Evolutionary conservation across 768 basidiomycete species (phyloP).

Genomic region (Trametes gibbosa): DNA sequence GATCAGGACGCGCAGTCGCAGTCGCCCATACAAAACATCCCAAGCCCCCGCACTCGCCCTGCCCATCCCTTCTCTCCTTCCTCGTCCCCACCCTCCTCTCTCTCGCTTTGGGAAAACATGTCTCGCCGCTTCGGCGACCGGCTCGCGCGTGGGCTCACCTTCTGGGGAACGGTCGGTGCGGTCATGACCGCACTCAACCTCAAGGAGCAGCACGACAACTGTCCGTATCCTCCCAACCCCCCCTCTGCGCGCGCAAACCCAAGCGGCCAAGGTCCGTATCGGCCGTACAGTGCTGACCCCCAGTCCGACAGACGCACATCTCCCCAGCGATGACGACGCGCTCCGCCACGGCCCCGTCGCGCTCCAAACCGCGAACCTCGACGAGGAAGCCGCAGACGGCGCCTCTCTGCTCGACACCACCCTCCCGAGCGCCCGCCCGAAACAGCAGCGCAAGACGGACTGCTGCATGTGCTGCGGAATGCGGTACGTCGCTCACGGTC

Average conservation of each 20-base stretch:
- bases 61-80: conserved; percentile 6
- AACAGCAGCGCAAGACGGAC: conserved; percentile 32
- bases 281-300: no score
- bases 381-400: conserved; percentile 17
- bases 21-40: neutral
- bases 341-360: conserved; percentile 25
- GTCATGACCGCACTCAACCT: conserved; percentile 47
- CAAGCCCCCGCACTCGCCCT: neutral
- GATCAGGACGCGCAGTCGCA: neutral
- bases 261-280: no score
- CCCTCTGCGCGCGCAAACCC: neutral
- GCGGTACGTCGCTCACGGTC: conserved; percentile 40
- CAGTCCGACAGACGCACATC: conserved; percentile 38
- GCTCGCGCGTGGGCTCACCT: conserved; percentile 23
- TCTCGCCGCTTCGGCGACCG: conserved; percentile 3
- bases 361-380: conserved; percentile 25
- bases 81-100: neutral
- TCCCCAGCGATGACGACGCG: conserved; percentile 41
- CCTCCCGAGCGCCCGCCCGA: conserved; percentile 28
- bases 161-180: conserved; percentile 43
- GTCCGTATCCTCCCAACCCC: conserved; percentile 29
- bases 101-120: neutral
- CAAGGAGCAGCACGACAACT: conserved; percentile 47
- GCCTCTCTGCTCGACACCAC: conserved; percentile 26
- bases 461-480: conserved; percentile 54